These are phyloP conservation scores for Blastobotrys proliferans DNA, from an alignment of 1,139 yeast genomes.

Conservation along the genomic window DNA sequence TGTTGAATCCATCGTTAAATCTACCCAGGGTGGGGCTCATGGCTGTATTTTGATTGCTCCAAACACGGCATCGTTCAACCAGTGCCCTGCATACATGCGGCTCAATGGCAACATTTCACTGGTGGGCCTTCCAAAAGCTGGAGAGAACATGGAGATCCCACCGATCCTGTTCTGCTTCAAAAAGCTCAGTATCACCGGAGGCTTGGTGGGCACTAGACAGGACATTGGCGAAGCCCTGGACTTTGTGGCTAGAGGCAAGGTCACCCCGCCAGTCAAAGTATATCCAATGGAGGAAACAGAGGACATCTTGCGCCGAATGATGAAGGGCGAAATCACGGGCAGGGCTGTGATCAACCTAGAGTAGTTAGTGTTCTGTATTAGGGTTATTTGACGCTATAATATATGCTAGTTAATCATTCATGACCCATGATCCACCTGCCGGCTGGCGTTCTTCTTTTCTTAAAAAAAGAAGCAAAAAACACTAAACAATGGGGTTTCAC, in stretches of 20 bases:
- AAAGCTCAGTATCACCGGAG: conserved; percentile 56
- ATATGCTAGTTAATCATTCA: too few relatives aligned
- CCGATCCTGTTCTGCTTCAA: conserved; percentile 55
- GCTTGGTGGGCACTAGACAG: conserved; percentile 69
- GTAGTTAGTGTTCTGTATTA: too few relatives aligned
- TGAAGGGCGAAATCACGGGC: conserved; percentile 60
- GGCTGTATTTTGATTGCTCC: conserved; percentile 72
- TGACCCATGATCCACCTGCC: too few relatives aligned
- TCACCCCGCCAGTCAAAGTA: conserved; percentile 58
- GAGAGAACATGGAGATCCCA: conserved; percentile 45
- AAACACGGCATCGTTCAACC: conserved; percentile 59
- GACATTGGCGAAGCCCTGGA: conserved; percentile 69
- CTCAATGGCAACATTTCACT: conserved; percentile 65
- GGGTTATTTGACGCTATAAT: too few relatives aligned
- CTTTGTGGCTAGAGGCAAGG: conserved; percentile 59
- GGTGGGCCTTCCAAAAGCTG: conserved; percentile 70
- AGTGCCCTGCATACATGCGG: conserved; percentile 60
- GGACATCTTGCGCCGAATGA: conserved; percentile 55
- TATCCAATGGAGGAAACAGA: conserved; percentile 57
- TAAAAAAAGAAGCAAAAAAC: too few relatives aligned
- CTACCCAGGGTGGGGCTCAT: conserved; percentile 67
- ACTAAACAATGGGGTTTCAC: too few relatives aligned
- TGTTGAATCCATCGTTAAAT: conserved; percentile 46
- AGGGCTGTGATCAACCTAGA: conserved; percentile 57
- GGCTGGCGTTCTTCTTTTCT: too few relatives aligned